Percentiles rank a stretch among this genome's conserved stretches.
Evolutionary conservation across 129 eudicot species (phyloP).

Genomic region (Gnaphalium uliginosum): DNA sequence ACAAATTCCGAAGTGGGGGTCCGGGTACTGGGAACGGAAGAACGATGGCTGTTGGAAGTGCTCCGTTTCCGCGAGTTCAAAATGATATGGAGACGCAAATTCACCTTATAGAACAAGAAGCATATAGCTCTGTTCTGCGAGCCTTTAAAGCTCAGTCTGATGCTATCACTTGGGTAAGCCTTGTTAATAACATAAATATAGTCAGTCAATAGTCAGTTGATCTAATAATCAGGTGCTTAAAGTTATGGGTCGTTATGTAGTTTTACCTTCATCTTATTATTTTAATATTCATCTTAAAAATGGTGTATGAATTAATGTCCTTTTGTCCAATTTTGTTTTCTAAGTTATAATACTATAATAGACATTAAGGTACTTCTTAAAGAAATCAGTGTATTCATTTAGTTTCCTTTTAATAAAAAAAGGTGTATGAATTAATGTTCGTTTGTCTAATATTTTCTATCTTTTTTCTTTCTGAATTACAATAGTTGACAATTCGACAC

Average conservation of each 20-base stretch:
- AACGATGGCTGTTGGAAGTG: slow-evolving; percentile 44
- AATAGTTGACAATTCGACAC: background rate
- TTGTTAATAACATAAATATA: background rate
- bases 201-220: background rate
- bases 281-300: background rate
- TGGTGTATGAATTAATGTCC: background rate
- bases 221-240: background rate
- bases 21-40: slow-evolving; percentile 58
- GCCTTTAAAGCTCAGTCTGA: slow-evolving; percentile 97
- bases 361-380: background rate
- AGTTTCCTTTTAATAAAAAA: background rate
- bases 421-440: background rate
- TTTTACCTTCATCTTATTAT: slow-evolving; percentile 1
- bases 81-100: slow-evolving; percentile 74
- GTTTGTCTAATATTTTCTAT: background rate
- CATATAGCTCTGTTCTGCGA: slow-evolving; percentile 76
- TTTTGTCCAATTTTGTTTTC: slow-evolving; percentile 5
- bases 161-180: slow-evolving; percentile 84
- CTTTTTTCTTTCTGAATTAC: background rate
- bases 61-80: slow-evolving; percentile 43
- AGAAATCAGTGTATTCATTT: too few species aligned
- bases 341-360: background rate
- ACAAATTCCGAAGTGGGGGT: slow-evolving; percentile 49
- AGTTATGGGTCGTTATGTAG: slow-evolving; percentile 1
- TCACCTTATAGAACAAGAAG: slow-evolving; percentile 91